Evolutionary conservation across 805 yeast species (phyloP).

Genomic region (Priceomyces castillae): DNA sequence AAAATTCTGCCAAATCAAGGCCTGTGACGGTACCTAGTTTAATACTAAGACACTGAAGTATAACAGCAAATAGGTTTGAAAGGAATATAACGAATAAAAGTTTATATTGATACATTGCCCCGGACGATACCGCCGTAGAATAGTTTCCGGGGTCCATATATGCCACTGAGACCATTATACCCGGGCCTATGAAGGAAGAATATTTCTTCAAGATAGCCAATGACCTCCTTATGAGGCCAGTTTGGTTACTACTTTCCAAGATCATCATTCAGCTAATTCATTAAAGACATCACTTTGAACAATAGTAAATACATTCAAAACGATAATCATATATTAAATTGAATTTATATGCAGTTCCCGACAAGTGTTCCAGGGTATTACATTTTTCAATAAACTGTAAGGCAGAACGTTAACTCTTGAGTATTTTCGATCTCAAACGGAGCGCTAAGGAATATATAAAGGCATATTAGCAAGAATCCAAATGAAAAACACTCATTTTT

Average conservation of each 20-base stretch:
- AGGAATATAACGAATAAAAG: slow-evolving; percentile 73
- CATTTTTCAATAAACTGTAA: too few species aligned
- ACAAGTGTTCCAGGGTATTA: too few species aligned
- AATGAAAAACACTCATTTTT: too few species aligned
- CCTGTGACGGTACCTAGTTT: slow-evolving; percentile 95
- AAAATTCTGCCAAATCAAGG: slow-evolving; percentile 82
- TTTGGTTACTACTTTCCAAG: not conserved
- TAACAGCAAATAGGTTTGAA: slow-evolving; percentile 83
- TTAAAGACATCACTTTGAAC: too few species aligned
- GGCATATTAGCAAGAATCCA: too few species aligned
- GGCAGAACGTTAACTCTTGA: too few species aligned
- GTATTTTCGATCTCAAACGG: too few species aligned
- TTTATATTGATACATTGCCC: slow-evolving; percentile 81
- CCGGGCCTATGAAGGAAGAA: slow-evolving; percentile 82
- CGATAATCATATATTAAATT: too few species aligned
- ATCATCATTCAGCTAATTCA: not conserved
- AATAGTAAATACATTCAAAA: too few species aligned
- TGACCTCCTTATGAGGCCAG: not conserved
- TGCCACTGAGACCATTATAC: slow-evolving; percentile 90
- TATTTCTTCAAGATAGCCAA: slow-evolving; percentile 41
- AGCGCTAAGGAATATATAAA: too few species aligned
- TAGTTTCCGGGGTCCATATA: slow-evolving; percentile 98
- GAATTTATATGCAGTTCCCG: too few species aligned
- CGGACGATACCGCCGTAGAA: slow-evolving; percentile 91
- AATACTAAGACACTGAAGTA: slow-evolving; percentile 80